Conservation (phyloP, 257 asterid species). For the Solanum pimpinellifolium region DNA sequence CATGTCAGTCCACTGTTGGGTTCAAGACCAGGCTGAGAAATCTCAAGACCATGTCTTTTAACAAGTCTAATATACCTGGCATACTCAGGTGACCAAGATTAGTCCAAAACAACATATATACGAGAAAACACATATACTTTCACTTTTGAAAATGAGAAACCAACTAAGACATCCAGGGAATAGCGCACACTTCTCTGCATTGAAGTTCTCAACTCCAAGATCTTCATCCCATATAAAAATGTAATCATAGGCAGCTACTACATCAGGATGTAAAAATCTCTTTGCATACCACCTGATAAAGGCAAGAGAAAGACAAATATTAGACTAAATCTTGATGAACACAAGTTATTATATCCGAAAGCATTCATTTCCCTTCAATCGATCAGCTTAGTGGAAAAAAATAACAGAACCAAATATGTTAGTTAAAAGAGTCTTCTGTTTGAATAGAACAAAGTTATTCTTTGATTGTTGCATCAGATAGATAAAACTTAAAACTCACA, state of each 20-base stretch:
- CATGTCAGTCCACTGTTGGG: slow-evolving; percentile 20
- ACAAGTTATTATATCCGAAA: background rate
- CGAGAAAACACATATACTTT: background rate
- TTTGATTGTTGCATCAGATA: background rate
- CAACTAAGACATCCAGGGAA: background rate
- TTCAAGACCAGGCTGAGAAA: slow-evolving; percentile 52
- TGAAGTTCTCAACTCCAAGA: slow-evolving; percentile 97
- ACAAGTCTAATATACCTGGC: slow-evolving; percentile 46
- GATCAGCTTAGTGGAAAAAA: background rate
- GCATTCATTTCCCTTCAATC: background rate
- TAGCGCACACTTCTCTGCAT: slow-evolving; percentile 54
- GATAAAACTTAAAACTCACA: background rate
- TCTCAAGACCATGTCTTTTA: slow-evolving; percentile 39
- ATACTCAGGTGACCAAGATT: background rate
- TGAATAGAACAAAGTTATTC: background rate
- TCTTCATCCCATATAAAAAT: slow-evolving; percentile 99
- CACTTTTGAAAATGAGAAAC: background rate
- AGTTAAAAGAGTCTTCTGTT: background rate
- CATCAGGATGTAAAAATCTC: slow-evolving; percentile 95
- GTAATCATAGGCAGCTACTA: slow-evolving; percentile 91
- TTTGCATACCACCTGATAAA: slow-evolving; percentile 90
- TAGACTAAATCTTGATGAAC: background rate
- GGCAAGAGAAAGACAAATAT: slow-evolving; percentile 1
- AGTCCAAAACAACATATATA: background rate
- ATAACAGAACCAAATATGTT: background rate